phyloP scores from a whole-genome alignment of 768 basidiomycete genomes.

The Boletus tylopilopsis region DNA sequence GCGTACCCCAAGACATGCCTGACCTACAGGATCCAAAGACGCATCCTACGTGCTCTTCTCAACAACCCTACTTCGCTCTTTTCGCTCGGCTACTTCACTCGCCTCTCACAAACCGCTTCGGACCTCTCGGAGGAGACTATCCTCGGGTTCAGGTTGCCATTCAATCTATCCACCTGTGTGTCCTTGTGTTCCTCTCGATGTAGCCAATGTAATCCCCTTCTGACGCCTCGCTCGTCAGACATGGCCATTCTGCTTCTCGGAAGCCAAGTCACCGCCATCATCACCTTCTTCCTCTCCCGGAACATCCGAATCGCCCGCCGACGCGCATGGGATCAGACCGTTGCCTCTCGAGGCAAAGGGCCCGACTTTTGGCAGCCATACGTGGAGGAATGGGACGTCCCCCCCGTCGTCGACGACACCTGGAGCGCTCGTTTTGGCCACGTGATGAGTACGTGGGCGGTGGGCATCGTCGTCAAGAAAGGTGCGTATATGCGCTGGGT shows the following conservation, averaged over 20 bases:
- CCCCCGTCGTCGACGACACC: conserved; percentile 39
- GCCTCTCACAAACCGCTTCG: conserved; percentile 25
- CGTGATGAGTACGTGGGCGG: conserved; percentile 14
- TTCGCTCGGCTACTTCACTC: conserved; percentile 25
- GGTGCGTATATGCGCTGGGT: conserved; percentile 18
- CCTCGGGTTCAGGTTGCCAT: conserved; percentile 63
- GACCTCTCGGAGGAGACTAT: conserved; percentile 46
- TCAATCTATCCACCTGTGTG: conserved; percentile 67
- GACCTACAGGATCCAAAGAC: conserved; percentile 70
- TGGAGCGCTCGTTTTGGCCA: conserved; percentile 19
- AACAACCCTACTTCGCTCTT: conserved; percentile 26
- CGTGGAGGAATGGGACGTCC: conserved; percentile 75
- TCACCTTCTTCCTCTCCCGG: conserved; percentile 78
- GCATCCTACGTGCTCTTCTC: conserved; percentile 47
- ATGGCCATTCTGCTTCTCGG: conserved; percentile 72
- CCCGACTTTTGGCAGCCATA: conserved; percentile 82
- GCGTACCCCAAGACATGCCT: conserved; percentile 47
- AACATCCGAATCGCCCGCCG: conserved; percentile 80
- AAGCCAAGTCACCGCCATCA: conserved; percentile 68
- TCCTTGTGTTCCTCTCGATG: conserved; percentile 3
- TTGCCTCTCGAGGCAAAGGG: conserved; percentile 78
- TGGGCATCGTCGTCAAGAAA: conserved; percentile 17
- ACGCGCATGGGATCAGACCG: conserved; percentile 78
- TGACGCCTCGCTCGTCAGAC: conserved; percentile 41
- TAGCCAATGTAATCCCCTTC: too few relatives aligned